Conservation (phyloP, 2,329 filamentous ascomycete genomes). For the Lecanicillium sp. region DNA sequence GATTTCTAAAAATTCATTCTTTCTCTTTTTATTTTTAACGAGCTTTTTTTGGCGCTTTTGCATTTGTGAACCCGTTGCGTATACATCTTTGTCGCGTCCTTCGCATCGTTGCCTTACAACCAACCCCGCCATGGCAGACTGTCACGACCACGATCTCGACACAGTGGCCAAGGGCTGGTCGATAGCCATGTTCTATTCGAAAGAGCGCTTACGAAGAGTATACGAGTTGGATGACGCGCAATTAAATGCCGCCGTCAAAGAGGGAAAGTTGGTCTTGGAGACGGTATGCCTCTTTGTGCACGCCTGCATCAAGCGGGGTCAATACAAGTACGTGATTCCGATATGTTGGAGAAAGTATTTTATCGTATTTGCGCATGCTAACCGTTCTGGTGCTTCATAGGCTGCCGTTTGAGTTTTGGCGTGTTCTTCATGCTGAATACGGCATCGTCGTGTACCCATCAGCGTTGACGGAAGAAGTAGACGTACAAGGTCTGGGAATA, state of each 20-base stretch:
- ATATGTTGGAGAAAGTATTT: background rate
- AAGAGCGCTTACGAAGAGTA: constrained; percentile 24
- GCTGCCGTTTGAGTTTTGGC: constrained; percentile 29
- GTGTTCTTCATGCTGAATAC: constrained; percentile 28
- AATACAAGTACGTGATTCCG: constrained; percentile 22
- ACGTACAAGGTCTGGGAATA: constrained; percentile 21
- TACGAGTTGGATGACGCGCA: constrained; percentile 23
- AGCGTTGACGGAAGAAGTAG: constrained; percentile 27
- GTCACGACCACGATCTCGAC: constrained; percentile 21
- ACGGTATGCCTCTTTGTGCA: constrained; percentile 32
- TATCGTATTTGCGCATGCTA: no score
- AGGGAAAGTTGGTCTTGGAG: constrained; percentile 28
- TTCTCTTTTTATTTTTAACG: no score
- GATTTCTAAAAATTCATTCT: no score
- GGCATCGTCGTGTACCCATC: constrained; percentile 34
- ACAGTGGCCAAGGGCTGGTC: constrained; percentile 29
- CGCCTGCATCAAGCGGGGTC: constrained; percentile 27
- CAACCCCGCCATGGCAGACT: background rate
- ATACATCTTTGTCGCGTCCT: no score
- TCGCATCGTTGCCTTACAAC: no score
- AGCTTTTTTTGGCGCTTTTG: no score
- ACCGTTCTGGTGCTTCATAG: constrained; percentile 15
- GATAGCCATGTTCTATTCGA: constrained; percentile 28
- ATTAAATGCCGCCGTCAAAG: constrained; percentile 22
- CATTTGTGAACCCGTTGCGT: no score